Evolutionary conservation across 352 stramenopile species (phyloP).

Genomic region (Paralagenidium karlingii): DNA sequence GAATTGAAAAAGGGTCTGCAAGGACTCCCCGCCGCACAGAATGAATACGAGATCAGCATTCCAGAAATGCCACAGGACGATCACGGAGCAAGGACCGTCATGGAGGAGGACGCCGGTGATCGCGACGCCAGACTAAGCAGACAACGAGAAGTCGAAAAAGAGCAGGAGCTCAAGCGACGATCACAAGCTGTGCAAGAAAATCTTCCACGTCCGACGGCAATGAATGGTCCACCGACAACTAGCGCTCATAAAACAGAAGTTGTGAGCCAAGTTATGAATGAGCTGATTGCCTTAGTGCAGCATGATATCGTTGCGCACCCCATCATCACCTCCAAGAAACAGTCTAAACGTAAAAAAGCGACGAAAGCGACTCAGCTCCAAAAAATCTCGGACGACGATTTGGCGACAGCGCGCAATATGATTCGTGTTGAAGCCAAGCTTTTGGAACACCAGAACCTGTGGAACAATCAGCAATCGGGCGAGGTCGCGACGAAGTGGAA

Average conservation of each 20-base stretch:
- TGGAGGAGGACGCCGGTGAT: slow-evolving; percentile 77
- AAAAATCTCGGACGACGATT: slow-evolving; percentile 43
- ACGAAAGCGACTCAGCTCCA: slow-evolving; percentile 10
- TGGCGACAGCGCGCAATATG: slow-evolving; percentile 58
- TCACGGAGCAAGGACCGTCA: slow-evolving; percentile 7
- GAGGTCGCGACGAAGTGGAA: slow-evolving; percentile 19
- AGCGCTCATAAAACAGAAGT: slow-evolving; percentile 32
- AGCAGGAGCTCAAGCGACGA: slow-evolving; percentile 46
- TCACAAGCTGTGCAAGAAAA: slow-evolving; percentile 52
- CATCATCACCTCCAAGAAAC: slow-evolving; percentile 20
- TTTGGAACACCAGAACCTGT: slow-evolving; percentile 16
- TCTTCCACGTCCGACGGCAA: slow-evolving; percentile 52
- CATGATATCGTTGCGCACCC: slow-evolving; percentile 47
- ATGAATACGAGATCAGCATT: slow-evolving; percentile 75
- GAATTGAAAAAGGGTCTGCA: slow-evolving; percentile 62
- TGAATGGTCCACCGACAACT: too few relatives aligned
- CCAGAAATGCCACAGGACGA: slow-evolving; percentile 37
- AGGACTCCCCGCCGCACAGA: slow-evolving; percentile 61
- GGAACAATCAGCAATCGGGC: slow-evolving; percentile 12
- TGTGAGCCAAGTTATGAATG: slow-evolving; percentile 36
- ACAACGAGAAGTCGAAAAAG: slow-evolving; percentile 28
- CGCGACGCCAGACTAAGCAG: slow-evolving; percentile 42
- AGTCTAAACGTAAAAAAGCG: slow-evolving; percentile 53
- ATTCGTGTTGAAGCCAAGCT: slow-evolving; percentile 70
- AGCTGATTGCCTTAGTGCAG: slow-evolving; percentile 57